These are phyloP conservation scores for Rickenella mellea DNA, from an alignment of 768 basidiomycete species.

Conservation along the genomic window DNA sequence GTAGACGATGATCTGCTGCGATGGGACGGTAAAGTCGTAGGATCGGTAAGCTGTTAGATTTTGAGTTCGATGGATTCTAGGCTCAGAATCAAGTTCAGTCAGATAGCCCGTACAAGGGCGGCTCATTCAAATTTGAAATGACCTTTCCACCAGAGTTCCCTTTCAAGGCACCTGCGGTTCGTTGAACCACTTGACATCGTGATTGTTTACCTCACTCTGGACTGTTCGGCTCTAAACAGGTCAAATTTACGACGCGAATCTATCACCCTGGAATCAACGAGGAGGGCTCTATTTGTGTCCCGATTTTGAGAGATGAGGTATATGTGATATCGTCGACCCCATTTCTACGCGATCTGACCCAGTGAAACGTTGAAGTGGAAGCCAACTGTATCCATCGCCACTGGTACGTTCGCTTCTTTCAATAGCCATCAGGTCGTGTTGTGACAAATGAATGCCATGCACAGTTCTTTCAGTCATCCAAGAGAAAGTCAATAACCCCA, in stretches of 20 bases:
- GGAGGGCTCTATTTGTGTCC: conserved; percentile 78
- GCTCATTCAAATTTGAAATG: conserved; percentile 68
- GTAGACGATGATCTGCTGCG: conserved; percentile 65
- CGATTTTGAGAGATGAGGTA: conserved; percentile 77
- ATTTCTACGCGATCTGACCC: conserved; percentile 4
- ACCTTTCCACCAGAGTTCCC: conserved; percentile 74
- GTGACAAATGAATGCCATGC: conserved; percentile 1
- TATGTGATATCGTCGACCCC: conserved; percentile 15
- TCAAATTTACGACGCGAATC: conserved; percentile 77
- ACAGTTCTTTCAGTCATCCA: conserved; percentile 68
- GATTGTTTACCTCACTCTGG: background rate
- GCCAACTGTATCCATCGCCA: conserved; percentile 64
- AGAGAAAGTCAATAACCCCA: conserved; percentile 83
- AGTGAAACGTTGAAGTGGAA: conserved; percentile 55
- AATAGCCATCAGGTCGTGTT: conserved; percentile 1
- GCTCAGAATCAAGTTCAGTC: conserved; percentile 28
- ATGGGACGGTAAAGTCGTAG: conserved; percentile 75
- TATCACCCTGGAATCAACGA: conserved; percentile 90
- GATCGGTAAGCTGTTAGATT: conserved; percentile 40
- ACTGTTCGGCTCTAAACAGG: conserved; percentile 29
- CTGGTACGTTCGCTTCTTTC: conserved; percentile 34
- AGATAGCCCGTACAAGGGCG: conserved; percentile 76
- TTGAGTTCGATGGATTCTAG: background rate
- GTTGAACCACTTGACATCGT: no score
- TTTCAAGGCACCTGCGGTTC: conserved; percentile 77